Base-by-base conservation (phyloP, 768 basidiomycete species). In the Thelephora ganbajun region DNA sequence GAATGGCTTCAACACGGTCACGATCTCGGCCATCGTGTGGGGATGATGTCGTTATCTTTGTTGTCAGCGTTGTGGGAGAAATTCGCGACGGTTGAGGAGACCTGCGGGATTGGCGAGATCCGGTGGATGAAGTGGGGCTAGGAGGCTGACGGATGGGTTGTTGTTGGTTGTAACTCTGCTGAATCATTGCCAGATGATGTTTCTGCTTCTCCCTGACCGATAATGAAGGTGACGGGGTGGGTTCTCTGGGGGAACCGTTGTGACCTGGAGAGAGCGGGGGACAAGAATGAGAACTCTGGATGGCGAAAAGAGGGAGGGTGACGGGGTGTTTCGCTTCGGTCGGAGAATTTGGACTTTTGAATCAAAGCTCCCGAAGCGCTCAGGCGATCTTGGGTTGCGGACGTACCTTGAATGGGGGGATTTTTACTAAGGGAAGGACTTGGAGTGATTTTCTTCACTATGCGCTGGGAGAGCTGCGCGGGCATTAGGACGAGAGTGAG, bases 141-240 rank as follows among this genome's bases (percentile, higher is more conserved):
- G 62, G 54, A 49, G 66, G 68, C 12, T 64, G 63, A 7, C 51
- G 69, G 67, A 57, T 72, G 70, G 44, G 61, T 60, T 51, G 26
- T 30, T 30, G 66, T 52, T 56, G 60, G 50, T 64, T 54, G 60
- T 67, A 63, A 9, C 54, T 51, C 45, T 57, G 56, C 57, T 74
- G 78, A 13, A 78, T 63, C 52, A 77, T 74, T 57, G 76, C 65
- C 34, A 81, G n/a, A n/a, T n/a, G n/a, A n/a, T n/a, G 69, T 41
- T 41, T 41, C 50, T 62, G 79, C 65, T 63, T 73, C 46, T 69
- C 65, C 14, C 65, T 63, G 46, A 9, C 26, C 26, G 26, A 30
- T 30, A 61, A 61, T 34, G 60, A 61, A 26, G 69, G 69, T 1
- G 69, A 71, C 1, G 69, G 68, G 33, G 69, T 66, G 52, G 63